Conservation (phyloP, 352 stramenopile genomes). For the Phytophthora hybrid region DNA sequence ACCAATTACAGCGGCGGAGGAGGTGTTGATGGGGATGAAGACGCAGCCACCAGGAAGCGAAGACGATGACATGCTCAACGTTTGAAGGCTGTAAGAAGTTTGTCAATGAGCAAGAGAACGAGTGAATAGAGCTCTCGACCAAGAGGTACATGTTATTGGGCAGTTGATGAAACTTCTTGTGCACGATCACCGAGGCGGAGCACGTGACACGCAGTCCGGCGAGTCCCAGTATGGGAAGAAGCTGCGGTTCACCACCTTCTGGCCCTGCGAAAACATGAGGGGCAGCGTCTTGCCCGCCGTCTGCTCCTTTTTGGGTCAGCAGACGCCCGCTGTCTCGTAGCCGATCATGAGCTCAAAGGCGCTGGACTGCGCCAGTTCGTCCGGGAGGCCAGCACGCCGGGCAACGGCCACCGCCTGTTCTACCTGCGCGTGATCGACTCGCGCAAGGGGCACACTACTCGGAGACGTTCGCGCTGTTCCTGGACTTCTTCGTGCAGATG, state of each 20-base stretch:
- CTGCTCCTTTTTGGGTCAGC: conserved; percentile 86
- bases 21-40: conserved; percentile 19
- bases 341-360: conserved; percentile 51
- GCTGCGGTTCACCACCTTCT: conserved; percentile 88
- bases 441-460: conserved; percentile 91
- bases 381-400: conserved; percentile 37
- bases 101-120: conserved; percentile 29
- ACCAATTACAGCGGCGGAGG: not conserved
- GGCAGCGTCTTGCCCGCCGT: conserved; percentile 79
- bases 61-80: not conserved
- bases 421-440: conserved; percentile 87
- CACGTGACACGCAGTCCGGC: conserved; percentile 96
- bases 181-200: conserved; percentile 91
- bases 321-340: conserved; percentile 80
- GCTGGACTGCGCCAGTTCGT: conserved; percentile 21
- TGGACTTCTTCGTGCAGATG: conserved; percentile 91
- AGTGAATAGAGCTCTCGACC: conserved; percentile 32
- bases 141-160: conserved; percentile 27
- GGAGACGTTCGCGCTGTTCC: conserved; percentile 85
- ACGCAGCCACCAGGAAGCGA: conserved; percentile 9
- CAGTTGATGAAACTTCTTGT: conserved; percentile 75
- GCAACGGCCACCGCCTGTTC: conserved; percentile 77
- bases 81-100: conserved; percentile 18
- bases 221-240: conserved; percentile 93
- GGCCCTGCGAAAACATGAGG: conserved; percentile 88